phyloP scores from a whole-genome alignment of 2,329 filamentous ascomycete species.

The Zopfia rhizophila region DNA sequence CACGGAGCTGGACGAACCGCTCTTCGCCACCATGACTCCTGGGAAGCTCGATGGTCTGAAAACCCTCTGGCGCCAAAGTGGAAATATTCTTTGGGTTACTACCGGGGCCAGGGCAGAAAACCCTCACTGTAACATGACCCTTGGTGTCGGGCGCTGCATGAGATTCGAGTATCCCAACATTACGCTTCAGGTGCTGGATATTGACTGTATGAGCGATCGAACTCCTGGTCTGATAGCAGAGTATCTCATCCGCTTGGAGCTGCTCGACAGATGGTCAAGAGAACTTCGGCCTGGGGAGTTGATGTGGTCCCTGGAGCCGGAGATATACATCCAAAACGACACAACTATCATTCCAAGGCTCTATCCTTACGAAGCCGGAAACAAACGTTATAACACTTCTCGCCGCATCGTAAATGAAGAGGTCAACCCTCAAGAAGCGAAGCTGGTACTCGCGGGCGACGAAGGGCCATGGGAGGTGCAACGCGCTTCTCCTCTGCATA shows the following conservation, averaged over 20 bases:
- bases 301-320: conserved; percentile 19
- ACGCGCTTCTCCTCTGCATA: no score
- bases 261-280: conserved; percentile 1
- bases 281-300: conserved; percentile 2
- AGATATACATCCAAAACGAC: conserved; percentile 8
- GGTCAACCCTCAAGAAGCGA: conserved; percentile 11
- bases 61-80: not conserved
- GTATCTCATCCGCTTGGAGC: conserved; percentile 11
- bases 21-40: conserved; percentile 13
- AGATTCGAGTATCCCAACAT: conserved; percentile 12
- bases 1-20: conserved; percentile 11
- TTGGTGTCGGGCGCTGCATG: conserved; percentile 11
- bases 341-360: conserved; percentile 12
- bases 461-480: no score
- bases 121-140: conserved; percentile 15
- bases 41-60: conserved; percentile 2
- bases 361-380: conserved; percentile 11
- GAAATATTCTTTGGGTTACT: conserved; percentile 4
- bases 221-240: no score
- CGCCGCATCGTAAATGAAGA: conserved; percentile 17
- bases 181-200: conserved; percentile 14
- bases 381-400: conserved; percentile 33
- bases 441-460: conserved; percentile 7
- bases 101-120: conserved; percentile 10
- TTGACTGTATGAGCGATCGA: conserved; percentile 11